phyloP scores from a whole-genome alignment of 2,329 filamentous ascomycete genomes.

The Alternaria incomplexa region DNA sequence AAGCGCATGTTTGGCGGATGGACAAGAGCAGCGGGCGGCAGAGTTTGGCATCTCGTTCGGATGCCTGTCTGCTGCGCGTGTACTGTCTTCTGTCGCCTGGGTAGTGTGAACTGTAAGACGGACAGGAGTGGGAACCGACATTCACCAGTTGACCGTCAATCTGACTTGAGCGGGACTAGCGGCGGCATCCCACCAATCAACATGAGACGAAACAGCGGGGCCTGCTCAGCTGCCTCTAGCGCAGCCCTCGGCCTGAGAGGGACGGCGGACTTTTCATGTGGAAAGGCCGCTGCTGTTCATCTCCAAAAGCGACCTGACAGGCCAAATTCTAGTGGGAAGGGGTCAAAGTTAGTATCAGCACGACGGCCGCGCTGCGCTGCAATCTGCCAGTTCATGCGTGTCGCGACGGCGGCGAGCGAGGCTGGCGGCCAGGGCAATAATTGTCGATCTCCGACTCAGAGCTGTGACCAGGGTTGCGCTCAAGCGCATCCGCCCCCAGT shows the following conservation, averaged over 20 bases:
- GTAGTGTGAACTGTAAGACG: background rate
- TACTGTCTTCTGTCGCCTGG: background rate
- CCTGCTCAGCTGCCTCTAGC: slow-evolving; percentile 12
- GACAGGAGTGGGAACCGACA: slow-evolving; percentile 1
- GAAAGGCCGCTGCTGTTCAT: slow-evolving; percentile 17
- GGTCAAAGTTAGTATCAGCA: background rate
- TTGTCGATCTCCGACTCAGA: slow-evolving; percentile 42
- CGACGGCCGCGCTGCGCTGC: background rate
- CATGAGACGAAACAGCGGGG: background rate
- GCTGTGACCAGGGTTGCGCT: slow-evolving; percentile 28
- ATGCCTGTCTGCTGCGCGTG: background rate
- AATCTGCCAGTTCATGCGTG: background rate
- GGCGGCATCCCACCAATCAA: background rate
- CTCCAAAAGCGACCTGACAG: slow-evolving; percentile 21
- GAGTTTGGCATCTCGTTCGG: background rate
- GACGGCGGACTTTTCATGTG: slow-evolving; percentile 15
- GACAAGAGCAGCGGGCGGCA: background rate
- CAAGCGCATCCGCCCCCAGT: slow-evolving; percentile 39
- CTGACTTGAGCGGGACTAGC: slow-evolving; percentile 15
- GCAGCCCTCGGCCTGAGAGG: slow-evolving; percentile 7
- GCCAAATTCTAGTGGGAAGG: slow-evolving; percentile 7
- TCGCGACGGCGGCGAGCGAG: background rate
- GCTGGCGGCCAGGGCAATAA: background rate
- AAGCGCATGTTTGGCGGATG: background rate
- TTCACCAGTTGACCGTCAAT: slow-evolving; percentile 12